A percentile compares a stretch with the other conserved stretches of the same genome.
Conservation (phyloP, 1,284 basidiomycete genomes). For the Fomitopsis betulina region DNA sequence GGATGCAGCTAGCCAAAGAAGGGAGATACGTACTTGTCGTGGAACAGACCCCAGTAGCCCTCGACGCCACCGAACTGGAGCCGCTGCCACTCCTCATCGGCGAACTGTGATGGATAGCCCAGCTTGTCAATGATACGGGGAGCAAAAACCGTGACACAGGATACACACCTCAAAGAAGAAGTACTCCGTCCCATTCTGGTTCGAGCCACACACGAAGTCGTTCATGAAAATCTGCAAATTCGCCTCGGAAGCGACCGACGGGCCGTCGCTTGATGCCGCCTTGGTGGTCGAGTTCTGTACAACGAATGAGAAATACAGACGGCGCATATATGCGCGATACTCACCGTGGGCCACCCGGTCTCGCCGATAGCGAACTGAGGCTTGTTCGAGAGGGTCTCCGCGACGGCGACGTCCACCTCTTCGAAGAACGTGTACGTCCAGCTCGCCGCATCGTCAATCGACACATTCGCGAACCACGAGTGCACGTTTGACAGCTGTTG, state of each 20-base stretch:
- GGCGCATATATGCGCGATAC: conserved; percentile 9
- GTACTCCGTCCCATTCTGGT: conserved; percentile 76
- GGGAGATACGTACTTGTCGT: conserved; percentile 39
- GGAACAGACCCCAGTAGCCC: conserved; percentile 64
- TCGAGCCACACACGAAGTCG: conserved; percentile 86
- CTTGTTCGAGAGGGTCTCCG: conserved; percentile 50
- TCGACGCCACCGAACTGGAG: conserved; percentile 83
- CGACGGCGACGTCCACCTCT: conserved; percentile 51
- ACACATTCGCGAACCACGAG: conserved; percentile 78
- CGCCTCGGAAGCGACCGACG: conserved; percentile 58
- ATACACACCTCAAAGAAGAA: conserved; percentile 78
- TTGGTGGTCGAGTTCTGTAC: conserved; percentile 53
- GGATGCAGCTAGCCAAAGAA: not conserved
- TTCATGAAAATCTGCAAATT: conserved; percentile 76
- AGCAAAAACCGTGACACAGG: not conserved
- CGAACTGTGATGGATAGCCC: conserved; percentile 41
- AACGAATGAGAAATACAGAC: not conserved
- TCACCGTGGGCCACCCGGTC: conserved; percentile 89
- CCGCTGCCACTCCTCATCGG: conserved; percentile 86
- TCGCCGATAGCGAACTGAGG: conserved; percentile 86
- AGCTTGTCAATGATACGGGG: not conserved
- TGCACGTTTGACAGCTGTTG: conserved; percentile 69
- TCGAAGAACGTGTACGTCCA: conserved; percentile 64
- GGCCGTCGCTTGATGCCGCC: conserved; percentile 56
- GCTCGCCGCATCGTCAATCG: conserved; percentile 62